Evolutionary conservation across 495 filamentous ascomycete genomes (phyloP).

Genomic region (Staphylotrichum tortipilum): DNA sequence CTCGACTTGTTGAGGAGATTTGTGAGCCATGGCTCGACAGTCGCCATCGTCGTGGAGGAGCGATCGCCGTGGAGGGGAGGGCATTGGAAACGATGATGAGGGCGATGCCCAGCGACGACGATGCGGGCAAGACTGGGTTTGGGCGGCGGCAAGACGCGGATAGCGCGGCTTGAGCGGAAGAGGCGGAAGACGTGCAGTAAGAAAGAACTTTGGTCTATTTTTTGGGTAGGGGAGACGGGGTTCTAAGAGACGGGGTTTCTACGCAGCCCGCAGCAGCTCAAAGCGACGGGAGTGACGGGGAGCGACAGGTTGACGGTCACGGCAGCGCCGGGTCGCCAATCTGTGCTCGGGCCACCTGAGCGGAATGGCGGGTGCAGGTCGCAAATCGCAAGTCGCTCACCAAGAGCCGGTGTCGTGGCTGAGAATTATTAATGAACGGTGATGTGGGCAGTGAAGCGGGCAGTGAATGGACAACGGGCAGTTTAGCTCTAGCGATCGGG

Average conservation of each 20-base stretch:
- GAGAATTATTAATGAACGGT: too few species aligned
- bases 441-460: too few species aligned
- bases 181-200: not conserved
- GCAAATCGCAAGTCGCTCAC: not conserved
- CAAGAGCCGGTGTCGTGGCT: too few species aligned
- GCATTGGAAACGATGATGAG: conserved; percentile 25
- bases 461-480: too few species aligned
- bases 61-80: conserved; percentile 19
- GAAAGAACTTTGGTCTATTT: not conserved
- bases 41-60: conserved; percentile 45
- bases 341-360: not conserved
- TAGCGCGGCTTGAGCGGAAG: too few species aligned
- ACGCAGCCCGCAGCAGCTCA: not conserved
- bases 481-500: too few species aligned
- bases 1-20: conserved; percentile 46
- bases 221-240: not conserved
- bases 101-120: conserved; percentile 5
- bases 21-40: conserved; percentile 51
- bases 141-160: too few species aligned
- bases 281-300: too few species aligned
- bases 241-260: not conserved
- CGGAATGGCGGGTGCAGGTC: not conserved
- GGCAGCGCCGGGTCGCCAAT: not conserved
- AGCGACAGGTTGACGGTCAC: not conserved
- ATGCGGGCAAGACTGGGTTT: not conserved